phyloP scores from a whole-genome alignment of 108 stramenopile genomes.

The Nitzschia sp. region DNA sequence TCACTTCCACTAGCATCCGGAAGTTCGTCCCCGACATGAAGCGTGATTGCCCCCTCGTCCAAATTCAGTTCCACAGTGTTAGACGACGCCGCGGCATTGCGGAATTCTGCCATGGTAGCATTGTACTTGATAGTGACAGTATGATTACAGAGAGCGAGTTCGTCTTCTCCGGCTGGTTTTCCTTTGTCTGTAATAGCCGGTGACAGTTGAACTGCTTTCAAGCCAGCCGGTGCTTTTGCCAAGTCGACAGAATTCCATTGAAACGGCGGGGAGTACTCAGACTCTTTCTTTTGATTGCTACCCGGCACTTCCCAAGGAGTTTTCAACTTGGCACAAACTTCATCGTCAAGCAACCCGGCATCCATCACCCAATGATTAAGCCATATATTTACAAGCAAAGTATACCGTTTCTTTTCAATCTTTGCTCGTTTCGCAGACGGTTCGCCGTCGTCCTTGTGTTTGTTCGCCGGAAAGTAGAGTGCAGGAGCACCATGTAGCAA shows the following conservation, averaged over 20 bases:
- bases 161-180: conserved; percentile 72
- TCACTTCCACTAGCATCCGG: conserved; percentile 47
- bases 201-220: conserved; percentile 20
- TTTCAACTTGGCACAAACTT: conserved; percentile 58
- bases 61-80: conserved; percentile 42
- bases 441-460: conserved; percentile 14
- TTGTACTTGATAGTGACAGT: conserved; percentile 60
- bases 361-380: conserved; percentile 87
- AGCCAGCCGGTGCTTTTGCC: conserved; percentile 21
- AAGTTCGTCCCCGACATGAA: conserved; percentile 54
- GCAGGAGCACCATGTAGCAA: conserved; percentile 91
- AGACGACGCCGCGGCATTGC: conserved; percentile 42
- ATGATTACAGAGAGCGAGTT: conserved; percentile 72
- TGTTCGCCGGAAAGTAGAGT: conserved; percentile 60
- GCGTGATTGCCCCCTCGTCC: conserved; percentile 43
- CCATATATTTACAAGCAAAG: conserved; percentile 93
- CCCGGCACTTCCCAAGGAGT: conserved; percentile 34
- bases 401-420: conserved; percentile 55
- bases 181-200: conserved; percentile 31
- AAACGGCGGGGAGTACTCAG: conserved; percentile 40
- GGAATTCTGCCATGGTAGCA: conserved; percentile 64
- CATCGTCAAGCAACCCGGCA: conserved; percentile 76
- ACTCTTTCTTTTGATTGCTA: conserved; percentile 33
- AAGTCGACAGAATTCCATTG: conserved; percentile 48
- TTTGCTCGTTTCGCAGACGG: conserved; percentile 30